Base-by-base conservation (phyloP, 2,329 filamentous ascomycete genomes). In the Aspergillus fumigatus region DNA sequence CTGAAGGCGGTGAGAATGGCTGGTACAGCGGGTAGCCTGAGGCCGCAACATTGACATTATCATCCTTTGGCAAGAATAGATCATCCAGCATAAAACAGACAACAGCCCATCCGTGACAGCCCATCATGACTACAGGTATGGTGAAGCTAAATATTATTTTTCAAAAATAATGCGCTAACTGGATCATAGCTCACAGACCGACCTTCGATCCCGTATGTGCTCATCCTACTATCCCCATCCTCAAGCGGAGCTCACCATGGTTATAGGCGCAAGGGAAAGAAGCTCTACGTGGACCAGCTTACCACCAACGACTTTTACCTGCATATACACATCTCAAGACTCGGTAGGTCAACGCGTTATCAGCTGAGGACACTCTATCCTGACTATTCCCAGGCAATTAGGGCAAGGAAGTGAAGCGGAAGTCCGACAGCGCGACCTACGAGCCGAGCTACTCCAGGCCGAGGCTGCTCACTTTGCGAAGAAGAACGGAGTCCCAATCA, bases 311-410 rank as follows among this genome's bases (percentile, higher is more conserved):
- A 67, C 88, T 97, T 17, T 87, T 97, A 14, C 93, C 94, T 35
- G 94, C 94, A 32, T 89, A 99, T 75, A 97, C 90, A 11, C 87
- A 90, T 62, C 87, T 99, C 70, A 99, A 99, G 78, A 89, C 88
- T 71, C 85, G 91, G 80, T 87, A 83, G 49, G 79, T 56, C 10
- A 17, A 27, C 11, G 8, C 32, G 3, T 26, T 17, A 2, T 29
- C 6, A 41, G 32, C 43, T 40, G 11, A 7, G 21, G 25, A 14
- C 25, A 25, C 4, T n/a, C 10, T 32, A 19, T 50, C 49, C 32
- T 55, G 48, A 66, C 72, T 53, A 69, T 41, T 19, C 60, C 64
- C 63, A 86, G 87, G 59, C 85, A 94, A 78, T 82, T 88, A n/a
- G 92, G 92, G 48, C 94, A 99, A 78, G 94, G 94, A 66, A 90